Percentiles rank a stretch among this genome's conserved stretches.
Evolutionary conservation across 768 basidiomycete genomes (phyloP).

Genomic region (Stropharia rugosoannulata): DNA sequence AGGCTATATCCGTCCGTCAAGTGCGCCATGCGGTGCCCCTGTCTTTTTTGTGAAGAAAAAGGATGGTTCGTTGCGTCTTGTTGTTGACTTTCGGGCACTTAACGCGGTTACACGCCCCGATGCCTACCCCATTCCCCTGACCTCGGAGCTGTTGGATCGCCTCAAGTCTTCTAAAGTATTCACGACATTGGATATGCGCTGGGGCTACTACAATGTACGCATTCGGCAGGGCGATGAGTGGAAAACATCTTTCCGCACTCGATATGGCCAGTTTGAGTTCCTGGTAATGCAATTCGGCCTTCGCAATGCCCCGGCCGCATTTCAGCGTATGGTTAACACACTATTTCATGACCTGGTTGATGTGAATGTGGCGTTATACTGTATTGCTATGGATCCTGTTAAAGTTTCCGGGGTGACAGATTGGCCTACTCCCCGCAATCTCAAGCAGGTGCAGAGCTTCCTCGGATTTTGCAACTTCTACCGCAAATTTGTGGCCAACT

Average conservation of each 20-base stretch:
- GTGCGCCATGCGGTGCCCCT: constrained; percentile 28
- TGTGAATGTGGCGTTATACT: constrained; percentile 37
- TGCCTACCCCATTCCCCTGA: constrained; percentile 30
- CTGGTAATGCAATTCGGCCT: constrained; percentile 39
- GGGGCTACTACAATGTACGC: constrained; percentile 11
- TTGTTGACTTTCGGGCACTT: constrained; percentile 30
- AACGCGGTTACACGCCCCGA: constrained; percentile 33
- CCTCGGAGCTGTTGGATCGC: constrained; percentile 23
- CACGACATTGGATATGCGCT: constrained; percentile 34
- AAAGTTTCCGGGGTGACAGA: background rate
- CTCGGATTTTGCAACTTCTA: background rate
- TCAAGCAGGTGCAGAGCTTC: background rate
- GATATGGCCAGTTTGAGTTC: constrained; percentile 34
- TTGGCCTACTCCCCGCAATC: background rate
- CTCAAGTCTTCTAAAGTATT: constrained; percentile 21
- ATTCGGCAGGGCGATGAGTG: constrained; percentile 32
- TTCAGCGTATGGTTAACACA: constrained; percentile 41
- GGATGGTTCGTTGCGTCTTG: constrained; percentile 30
- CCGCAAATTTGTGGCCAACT: background rate
- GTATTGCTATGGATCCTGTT: constrained; percentile 20
- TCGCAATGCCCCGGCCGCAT: constrained; percentile 39
- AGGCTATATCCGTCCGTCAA: constrained; percentile 34
- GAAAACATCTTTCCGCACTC: constrained; percentile 43
- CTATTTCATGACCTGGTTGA: constrained; percentile 34
- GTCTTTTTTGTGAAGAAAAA: constrained; percentile 34